Evolutionary conservation across 225 moss, liverwort and hornwort species (phyloP).

Genomic region (Pleurozium schreberi): DNA sequence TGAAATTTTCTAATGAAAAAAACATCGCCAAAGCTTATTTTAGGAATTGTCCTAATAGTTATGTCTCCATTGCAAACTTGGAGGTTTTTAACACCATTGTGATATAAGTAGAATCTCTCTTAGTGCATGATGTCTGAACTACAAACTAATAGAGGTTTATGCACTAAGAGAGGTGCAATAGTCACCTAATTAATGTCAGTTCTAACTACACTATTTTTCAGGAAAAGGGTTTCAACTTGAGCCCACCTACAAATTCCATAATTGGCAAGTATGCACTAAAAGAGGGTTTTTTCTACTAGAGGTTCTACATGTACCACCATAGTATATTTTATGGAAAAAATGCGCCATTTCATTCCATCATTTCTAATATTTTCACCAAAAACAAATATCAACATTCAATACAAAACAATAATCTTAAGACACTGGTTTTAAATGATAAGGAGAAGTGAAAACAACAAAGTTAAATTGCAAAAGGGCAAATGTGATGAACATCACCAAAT

Average conservation of each 20-base stretch:
- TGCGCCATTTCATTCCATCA: neutral
- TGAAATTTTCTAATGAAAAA: too few relatives aligned
- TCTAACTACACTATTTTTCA: too few relatives aligned
- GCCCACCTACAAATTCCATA: too few relatives aligned
- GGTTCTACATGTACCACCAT: too few relatives aligned
- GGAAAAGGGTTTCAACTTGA: too few relatives aligned
- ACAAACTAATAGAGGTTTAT: too few relatives aligned
- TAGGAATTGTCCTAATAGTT: neutral
- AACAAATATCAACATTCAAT: neutral
- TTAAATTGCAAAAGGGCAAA: neutral
- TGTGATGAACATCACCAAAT: constrained; percentile 29
- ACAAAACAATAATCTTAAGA: neutral
- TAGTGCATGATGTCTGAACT: too few relatives aligned
- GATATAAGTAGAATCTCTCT: too few relatives aligned
- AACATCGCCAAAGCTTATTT: neutral
- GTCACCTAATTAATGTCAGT: too few relatives aligned
- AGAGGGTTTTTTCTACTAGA: too few relatives aligned
- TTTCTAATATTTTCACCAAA: neutral
- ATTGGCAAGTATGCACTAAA: too few relatives aligned
- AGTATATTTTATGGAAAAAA: neutral
- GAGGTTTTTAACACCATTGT: neutral
- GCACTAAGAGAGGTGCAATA: too few relatives aligned
- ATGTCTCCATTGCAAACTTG: neutral
- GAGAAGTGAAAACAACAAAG: neutral
- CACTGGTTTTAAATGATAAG: neutral